These are phyloP conservation scores for Keqinozyma sinolaborantium DNA, from an alignment of 1,139 yeast genomes.

Conservation along the genomic window DNA sequence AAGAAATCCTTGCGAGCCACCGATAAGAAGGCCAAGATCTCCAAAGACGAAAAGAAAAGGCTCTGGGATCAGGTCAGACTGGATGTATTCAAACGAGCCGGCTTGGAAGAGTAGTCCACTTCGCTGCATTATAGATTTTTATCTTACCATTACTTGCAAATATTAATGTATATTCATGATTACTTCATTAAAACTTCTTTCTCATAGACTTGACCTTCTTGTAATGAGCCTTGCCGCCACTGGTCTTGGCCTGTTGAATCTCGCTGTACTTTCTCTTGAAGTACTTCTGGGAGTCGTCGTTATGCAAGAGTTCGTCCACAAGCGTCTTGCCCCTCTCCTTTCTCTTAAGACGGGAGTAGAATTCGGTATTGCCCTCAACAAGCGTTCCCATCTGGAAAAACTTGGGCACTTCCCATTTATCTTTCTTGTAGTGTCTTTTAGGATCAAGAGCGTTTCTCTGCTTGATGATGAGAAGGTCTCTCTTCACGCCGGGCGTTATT, in stretches of 20 bases:
- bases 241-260: constrained; percentile 69
- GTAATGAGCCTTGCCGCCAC: constrained; percentile 71
- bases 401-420: constrained; percentile 77
- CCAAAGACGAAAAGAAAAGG: constrained; percentile 40
- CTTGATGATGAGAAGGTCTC: constrained; percentile 75
- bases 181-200: constrained; percentile 34
- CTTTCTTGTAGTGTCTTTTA: constrained; percentile 90
- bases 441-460: constrained; percentile 94
- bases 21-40: constrained; percentile 30
- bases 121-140: neutral
- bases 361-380: constrained; percentile 78
- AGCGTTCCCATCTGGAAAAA: constrained; percentile 88
- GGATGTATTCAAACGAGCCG: constrained; percentile 48
- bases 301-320: constrained; percentile 78
- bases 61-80: constrained; percentile 51
- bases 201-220: constrained; percentile 65
- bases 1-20: constrained; percentile 22
- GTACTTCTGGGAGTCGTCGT: constrained; percentile 65
- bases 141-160: neutral
- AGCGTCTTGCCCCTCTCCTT: constrained; percentile 75
- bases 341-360: constrained; percentile 63
- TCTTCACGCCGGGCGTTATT: constrained; percentile 65
- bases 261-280: constrained; percentile 82
- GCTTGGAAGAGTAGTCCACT: constrained; percentile 27
- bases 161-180: constrained; percentile 1